These are phyloP conservation scores for Xenosphaeropsis pyriputrescens DNA, from an alignment of 2,329 filamentous ascomycete species.

Conservation along the genomic window DNA sequence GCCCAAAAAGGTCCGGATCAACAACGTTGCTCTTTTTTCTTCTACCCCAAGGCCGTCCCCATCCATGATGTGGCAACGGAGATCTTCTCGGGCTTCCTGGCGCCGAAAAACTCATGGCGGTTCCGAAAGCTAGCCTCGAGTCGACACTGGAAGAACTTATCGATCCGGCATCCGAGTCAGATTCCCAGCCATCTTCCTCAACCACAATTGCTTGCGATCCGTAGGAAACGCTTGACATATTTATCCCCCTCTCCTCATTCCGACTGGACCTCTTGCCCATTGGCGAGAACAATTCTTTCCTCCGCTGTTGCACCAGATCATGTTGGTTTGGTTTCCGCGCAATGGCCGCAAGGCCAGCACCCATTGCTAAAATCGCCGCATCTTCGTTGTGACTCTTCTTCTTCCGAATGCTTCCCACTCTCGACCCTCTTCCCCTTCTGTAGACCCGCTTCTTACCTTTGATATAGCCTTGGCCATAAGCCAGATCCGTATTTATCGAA, in stretches of 20 bases:
- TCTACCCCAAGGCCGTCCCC: too few species aligned
- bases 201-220: constrained; percentile 1
- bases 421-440: constrained; percentile 10
- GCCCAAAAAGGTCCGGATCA: constrained; percentile 43
- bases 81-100: too few species aligned
- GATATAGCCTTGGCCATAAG: constrained; percentile 48
- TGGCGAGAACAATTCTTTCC: constrained; percentile 5
- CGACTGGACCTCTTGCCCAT: constrained; percentile 2
- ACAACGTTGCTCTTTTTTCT: constrained; percentile 32
- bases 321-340: constrained; percentile 22
- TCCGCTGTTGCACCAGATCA: constrained; percentile 18
- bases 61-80: too few species aligned
- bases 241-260: not conserved
- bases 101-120: too few species aligned
- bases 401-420: constrained; percentile 13
- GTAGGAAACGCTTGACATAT: too few species aligned
- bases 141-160: constrained; percentile 34
- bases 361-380: constrained; percentile 29
- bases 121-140: constrained; percentile 45
- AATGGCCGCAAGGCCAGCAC: constrained; percentile 28
- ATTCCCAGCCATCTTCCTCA: constrained; percentile 43
- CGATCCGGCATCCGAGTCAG: constrained; percentile 37
- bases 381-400: constrained; percentile 15
- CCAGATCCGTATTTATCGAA: constrained; percentile 52
- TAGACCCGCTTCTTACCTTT: constrained; percentile 11